These are phyloP conservation scores for Mimosa pudica DNA, from an alignment of 306 rosid genomes.

Conservation along the genomic window DNA sequence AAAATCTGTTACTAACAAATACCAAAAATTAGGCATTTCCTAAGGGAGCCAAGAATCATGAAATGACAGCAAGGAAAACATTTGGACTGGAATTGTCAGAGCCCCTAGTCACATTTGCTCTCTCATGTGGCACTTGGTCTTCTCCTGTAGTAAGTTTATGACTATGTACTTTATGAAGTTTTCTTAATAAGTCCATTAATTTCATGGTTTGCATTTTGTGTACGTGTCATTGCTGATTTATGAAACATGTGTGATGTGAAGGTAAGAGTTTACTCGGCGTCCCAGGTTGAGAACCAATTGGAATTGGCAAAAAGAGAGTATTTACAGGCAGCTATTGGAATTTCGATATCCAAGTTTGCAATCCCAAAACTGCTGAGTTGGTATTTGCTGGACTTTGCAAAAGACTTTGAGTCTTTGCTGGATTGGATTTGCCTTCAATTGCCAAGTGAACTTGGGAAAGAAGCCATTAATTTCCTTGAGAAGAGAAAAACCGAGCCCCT, in stretches of 20 bases:
- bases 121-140: conserved; percentile 97
- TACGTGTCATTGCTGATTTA: not conserved
- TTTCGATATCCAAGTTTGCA: conserved; percentile 65
- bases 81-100: conserved; percentile 86
- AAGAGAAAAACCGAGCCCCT: conserved; percentile 53
- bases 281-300: conserved; percentile 78
- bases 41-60: conserved; percentile 63
- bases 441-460: conserved; percentile 85
- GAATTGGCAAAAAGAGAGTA: conserved; percentile 89
- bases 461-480: conserved; percentile 76
- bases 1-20: conserved; percentile 26
- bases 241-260: conserved; percentile 30
- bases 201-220: not conserved
- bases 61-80: conserved; percentile 70
- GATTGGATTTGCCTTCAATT: conserved; percentile 96
- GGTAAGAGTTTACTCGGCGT: conserved; percentile 93
- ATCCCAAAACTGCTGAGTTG: conserved; percentile 83
- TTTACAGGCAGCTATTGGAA: conserved; percentile 80
- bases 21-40: conserved; percentile 54
- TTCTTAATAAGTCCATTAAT: not conserved
- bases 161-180: not conserved
- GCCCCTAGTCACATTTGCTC: conserved; percentile 92
- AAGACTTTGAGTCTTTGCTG: conserved; percentile 85
- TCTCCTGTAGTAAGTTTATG: conserved; percentile 89
- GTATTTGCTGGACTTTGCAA: conserved; percentile 86